Base-by-base conservation (phyloP, 2,329 filamentous ascomycete genomes). In the Aureobasidium sp. region DNA sequence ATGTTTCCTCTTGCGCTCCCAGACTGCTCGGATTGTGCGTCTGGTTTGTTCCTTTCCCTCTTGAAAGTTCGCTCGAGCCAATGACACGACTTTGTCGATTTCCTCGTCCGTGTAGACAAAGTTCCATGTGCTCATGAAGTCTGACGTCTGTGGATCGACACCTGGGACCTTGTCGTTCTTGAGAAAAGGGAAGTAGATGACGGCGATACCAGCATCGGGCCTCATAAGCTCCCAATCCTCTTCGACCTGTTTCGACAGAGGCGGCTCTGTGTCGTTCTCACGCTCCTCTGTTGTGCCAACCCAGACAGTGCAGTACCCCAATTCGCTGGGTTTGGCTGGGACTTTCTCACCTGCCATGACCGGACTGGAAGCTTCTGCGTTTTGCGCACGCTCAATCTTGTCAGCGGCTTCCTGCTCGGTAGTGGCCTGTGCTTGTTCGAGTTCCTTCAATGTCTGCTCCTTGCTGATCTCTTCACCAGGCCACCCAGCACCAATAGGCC, bases 61-160 rank as follows among this genome's bases (percentile, higher is more conserved):
- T 6, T 83, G 79, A 66, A 90, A 99, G 73, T 99, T 99, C 11
- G 90, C 90, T 60, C 84, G 81, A 1, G 94, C 92, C 29, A 99
- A 80, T 5, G 82, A 80, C 2, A 96, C 87, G 0, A 95, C 90
- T 27, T 84, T 83, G 67, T 97, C 92, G 57, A 99, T 85, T 72
- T 99, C 87, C 61, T 94, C 86, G 0, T 91, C 87, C 1, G 89
- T 95, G 73, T 97, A 99, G 31, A 96, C 86, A 71, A 97, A 97
- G 71, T 99, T 99, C 94, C 94, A 99, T 0, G 94, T 99, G 66
- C 85, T 90, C 78, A 97, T 84, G 74, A 91, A 97, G 62, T 96
- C 90, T 57, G 84, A 88, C 2, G 82, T 83, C 25, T 86, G 85
- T 0, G 94, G 94, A 66, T 96, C 88, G n/a, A 97, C 87, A 45